These are phyloP conservation scores for Wickerhamia fluorescens DNA, from an alignment of 805 yeast genomes.

Conservation along the genomic window DNA sequence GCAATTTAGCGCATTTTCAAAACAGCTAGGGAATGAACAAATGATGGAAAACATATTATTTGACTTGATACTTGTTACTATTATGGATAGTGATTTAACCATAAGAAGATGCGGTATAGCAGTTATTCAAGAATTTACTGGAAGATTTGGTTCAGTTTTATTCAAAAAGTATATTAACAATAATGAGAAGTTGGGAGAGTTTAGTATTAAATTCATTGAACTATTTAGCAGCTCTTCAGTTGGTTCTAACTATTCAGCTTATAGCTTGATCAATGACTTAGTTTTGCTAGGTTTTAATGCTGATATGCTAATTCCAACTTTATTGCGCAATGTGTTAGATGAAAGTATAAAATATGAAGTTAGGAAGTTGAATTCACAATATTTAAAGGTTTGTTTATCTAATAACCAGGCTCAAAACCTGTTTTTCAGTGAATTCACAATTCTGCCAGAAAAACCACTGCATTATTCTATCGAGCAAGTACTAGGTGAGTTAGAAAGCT, in stretches of 20 bases:
- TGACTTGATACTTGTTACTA: conserved; percentile 43
- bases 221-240: conserved; percentile 40
- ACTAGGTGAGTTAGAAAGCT: no score
- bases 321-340: conserved; percentile 24
- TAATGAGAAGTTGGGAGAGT: conserved; percentile 16
- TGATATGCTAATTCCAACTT: conserved; percentile 19
- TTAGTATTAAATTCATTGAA: conserved; percentile 50
- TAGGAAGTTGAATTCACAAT: conserved; percentile 34
- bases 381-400: no score
- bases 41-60: conserved; percentile 16
- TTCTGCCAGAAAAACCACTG: no score
- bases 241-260: conserved; percentile 13
- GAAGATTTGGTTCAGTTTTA: conserved; percentile 52
- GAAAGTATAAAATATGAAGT: conserved; percentile 31
- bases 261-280: conserved; percentile 11
- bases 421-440: no score
- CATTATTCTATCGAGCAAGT: no score
- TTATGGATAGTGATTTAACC: conserved; percentile 68
- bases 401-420: no score
- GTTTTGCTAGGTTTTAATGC: conserved; percentile 18
- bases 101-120: conserved; percentile 81
- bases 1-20: conserved; percentile 2
- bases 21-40: neutral
- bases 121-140: conserved; percentile 78
- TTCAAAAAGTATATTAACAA: conserved; percentile 15